These are phyloP conservation scores for Sporothrix luriei DNA, from an alignment of 2,329 filamentous ascomycete genomes.

Conservation along the genomic window DNA sequence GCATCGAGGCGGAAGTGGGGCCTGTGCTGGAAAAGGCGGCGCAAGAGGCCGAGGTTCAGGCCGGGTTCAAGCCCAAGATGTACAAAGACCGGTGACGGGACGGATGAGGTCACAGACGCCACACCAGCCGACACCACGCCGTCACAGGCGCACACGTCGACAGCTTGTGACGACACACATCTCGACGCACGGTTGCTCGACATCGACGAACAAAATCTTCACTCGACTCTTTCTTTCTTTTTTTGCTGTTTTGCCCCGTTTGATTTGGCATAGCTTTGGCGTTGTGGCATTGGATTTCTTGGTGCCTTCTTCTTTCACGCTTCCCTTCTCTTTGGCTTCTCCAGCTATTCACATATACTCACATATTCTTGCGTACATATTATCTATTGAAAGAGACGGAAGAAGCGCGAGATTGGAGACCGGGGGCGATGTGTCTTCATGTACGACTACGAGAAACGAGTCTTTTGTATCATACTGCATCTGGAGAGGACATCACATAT, in stretches of 20 bases:
- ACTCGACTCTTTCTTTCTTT: slow-evolving; percentile 48
- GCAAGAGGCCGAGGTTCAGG: slow-evolving; percentile 74
- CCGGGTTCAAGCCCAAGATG: slow-evolving; percentile 92
- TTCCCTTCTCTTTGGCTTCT: background rate
- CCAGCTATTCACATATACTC: background rate
- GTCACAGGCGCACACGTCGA: background rate
- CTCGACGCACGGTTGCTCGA: slow-evolving; percentile 8
- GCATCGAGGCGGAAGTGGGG: slow-evolving; percentile 84
- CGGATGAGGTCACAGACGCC: background rate
- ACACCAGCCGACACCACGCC: background rate
- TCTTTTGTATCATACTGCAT: slow-evolving; percentile 18
- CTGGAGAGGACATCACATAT: background rate
- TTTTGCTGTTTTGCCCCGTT: background rate
- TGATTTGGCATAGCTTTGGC: slow-evolving; percentile 54
- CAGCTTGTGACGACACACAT: slow-evolving; percentile 9
- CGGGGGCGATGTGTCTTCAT: background rate
- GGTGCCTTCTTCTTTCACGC: background rate
- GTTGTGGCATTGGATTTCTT: slow-evolving; percentile 42
- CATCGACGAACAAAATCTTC: slow-evolving; percentile 52
- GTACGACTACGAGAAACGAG: slow-evolving; percentile 13
- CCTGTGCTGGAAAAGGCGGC: slow-evolving; percentile 70
- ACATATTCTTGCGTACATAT: slow-evolving; percentile 1
- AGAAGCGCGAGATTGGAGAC: background rate
- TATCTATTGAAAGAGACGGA: background rate
- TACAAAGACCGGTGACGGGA: slow-evolving; percentile 70